Evolutionary conservation across 768 basidiomycete species (phyloP).

Genomic region (Scleroderma bovista): DNA sequence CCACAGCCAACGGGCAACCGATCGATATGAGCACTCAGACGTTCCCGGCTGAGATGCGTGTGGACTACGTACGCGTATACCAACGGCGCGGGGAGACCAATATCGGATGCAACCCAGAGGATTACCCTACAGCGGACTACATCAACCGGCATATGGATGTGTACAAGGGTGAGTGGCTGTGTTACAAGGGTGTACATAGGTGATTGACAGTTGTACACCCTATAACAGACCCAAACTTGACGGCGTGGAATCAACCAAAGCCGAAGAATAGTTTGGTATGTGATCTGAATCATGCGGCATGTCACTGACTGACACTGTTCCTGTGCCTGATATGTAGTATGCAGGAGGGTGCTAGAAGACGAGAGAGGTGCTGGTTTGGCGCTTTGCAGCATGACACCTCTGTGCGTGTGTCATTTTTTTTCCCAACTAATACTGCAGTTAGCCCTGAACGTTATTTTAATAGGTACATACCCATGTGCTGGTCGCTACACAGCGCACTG

Average conservation of each 20-base stretch:
- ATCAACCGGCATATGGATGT: conserved; percentile 44
- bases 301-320: no score
- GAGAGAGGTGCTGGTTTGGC: no score
- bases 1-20: conserved; percentile 67
- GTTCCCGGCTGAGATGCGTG: conserved; percentile 46
- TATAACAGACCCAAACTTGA: conserved; percentile 36
- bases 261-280: conserved; percentile 33
- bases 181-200: background rate
- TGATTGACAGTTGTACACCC: background rate
- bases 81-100: conserved; percentile 38
- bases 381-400: no score
- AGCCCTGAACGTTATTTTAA: no score
- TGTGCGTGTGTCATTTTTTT: no score
- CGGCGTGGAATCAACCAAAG: conserved; percentile 37
- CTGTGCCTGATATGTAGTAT: no score
- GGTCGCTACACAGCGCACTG: no score
- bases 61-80: conserved; percentile 63
- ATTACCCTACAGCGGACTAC: conserved; percentile 44
- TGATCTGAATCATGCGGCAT: background rate
- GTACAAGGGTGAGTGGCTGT: conserved; percentile 47
- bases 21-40: conserved; percentile 40
- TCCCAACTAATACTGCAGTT: no score
- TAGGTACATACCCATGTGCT: no score
- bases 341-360: no score
- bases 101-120: conserved; percentile 45